These are phyloP conservation scores for Lactarius akahatsu DNA, from an alignment of 768 basidiomycete genomes.

Conservation along the genomic window DNA sequence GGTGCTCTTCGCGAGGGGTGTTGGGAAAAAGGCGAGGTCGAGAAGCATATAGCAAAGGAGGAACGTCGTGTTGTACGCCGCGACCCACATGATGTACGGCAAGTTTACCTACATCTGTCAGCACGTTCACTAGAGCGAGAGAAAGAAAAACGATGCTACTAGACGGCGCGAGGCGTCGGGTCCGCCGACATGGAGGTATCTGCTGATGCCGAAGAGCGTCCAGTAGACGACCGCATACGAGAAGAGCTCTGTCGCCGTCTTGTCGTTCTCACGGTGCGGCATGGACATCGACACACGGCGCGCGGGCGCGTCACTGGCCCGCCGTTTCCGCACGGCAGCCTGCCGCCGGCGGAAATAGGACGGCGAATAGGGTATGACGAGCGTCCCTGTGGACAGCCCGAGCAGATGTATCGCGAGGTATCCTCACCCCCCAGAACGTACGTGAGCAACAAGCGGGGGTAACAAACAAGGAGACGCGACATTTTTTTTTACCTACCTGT, in stretches of 20 bases:
- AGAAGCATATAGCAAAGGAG: constrained; percentile 76
- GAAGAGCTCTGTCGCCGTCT: constrained; percentile 73
- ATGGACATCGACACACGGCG: constrained; percentile 24
- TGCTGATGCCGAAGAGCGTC: constrained; percentile 47
- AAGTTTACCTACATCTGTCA: constrained; percentile 69
- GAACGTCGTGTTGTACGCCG: constrained; percentile 86
- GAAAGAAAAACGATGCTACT: constrained; percentile 42
- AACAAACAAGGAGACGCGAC: too few relatives aligned
- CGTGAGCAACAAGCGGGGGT: too few relatives aligned
- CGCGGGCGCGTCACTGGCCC: constrained; percentile 31
- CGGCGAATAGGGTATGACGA: constrained; percentile 77
- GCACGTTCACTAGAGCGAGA: background rate
- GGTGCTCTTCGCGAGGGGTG: constrained; percentile 37
- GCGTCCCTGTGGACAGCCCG: constrained; percentile 77
- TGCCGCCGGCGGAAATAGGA: constrained; percentile 64
- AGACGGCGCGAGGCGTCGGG: constrained; percentile 57
- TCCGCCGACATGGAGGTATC: constrained; percentile 36
- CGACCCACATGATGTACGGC: constrained; percentile 85
- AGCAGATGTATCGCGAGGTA: constrained; percentile 89
- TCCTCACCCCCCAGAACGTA: constrained; percentile 44
- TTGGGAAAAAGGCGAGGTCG: constrained; percentile 67
- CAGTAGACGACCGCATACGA: constrained; percentile 83
- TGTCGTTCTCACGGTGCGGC: constrained; percentile 57
- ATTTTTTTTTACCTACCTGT: constrained; percentile 66
- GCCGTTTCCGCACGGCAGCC: constrained; percentile 16